phyloP scores from a whole-genome alignment of 352 stramenopile genomes.

The Phytophthora sansomeana region DNA sequence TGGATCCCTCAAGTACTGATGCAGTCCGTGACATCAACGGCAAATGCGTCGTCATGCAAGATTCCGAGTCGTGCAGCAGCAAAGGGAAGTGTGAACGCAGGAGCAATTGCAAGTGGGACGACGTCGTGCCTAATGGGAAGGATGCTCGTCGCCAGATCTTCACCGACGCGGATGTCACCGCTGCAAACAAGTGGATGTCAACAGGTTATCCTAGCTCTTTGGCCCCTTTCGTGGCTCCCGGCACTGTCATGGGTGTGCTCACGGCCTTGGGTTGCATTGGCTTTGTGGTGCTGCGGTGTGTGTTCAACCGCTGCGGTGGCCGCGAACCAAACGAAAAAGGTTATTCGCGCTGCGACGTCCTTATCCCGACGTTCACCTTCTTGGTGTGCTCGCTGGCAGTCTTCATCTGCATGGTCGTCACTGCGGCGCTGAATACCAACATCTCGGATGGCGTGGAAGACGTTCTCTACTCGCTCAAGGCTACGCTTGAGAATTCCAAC shows the following conservation, averaged over 20 bases:
- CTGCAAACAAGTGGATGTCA: conserved; percentile 72
- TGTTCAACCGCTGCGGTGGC: conserved; percentile 85
- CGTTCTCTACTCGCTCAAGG: conserved; percentile 73
- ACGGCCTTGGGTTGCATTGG: conserved; percentile 59
- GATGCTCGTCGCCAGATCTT: conserved; percentile 62
- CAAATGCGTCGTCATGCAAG: conserved; percentile 63
- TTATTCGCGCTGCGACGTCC: conserved; percentile 82
- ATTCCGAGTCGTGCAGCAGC: conserved; percentile 56
- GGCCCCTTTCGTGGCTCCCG: conserved; percentile 70
- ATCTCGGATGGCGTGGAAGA: conserved; percentile 73
- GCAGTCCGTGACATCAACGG: conserved; percentile 62
- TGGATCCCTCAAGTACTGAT: conserved; percentile 49
- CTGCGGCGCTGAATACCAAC: conserved; percentile 80
- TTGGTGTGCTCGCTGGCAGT: conserved; percentile 72
- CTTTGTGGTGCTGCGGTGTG: conserved; percentile 76
- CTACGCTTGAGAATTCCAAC: conserved; percentile 78
- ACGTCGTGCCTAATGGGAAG: conserved; percentile 48
- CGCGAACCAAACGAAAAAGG: conserved; percentile 79
- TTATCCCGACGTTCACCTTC: conserved; percentile 73
- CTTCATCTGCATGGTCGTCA: conserved; percentile 84
- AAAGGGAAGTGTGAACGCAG: conserved; percentile 73
- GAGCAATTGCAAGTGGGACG: conserved; percentile 88
- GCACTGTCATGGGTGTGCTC: conserved; percentile 78
- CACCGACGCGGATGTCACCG: conserved; percentile 55
- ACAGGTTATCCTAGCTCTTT: conserved; percentile 74